These are phyloP conservation scores for Globisporangium barbulae DNA, from an alignment of 352 stramenopile genomes.

Conservation along the genomic window DNA sequence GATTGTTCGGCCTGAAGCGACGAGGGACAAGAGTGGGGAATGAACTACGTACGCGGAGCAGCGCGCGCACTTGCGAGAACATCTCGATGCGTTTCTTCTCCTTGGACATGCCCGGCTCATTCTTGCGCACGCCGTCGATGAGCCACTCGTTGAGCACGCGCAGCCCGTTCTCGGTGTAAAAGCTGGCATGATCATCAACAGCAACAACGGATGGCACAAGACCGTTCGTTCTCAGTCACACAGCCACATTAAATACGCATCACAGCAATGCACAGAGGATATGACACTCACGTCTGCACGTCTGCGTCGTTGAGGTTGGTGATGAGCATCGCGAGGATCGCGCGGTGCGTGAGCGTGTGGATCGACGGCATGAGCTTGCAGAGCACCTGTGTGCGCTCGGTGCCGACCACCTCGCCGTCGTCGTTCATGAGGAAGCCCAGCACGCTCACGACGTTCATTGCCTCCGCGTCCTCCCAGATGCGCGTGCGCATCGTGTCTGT, in stretches of 20 bases:
- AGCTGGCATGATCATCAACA: slow-evolving; percentile 31
- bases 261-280: not conserved
- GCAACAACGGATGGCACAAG: not conserved
- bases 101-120: slow-evolving; percentile 36
- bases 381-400: slow-evolving; percentile 71
- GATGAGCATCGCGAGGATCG: slow-evolving; percentile 74
- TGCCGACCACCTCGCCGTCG: slow-evolving; percentile 65
- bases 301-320: slow-evolving; percentile 65
- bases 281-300: slow-evolving; percentile 49
- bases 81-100: slow-evolving; percentile 71
- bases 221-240: not conserved
- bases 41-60: slow-evolving; percentile 43
- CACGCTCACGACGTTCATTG: slow-evolving; percentile 81
- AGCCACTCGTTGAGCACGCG: slow-evolving; percentile 76
- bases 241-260: not conserved
- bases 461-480: slow-evolving; percentile 73
- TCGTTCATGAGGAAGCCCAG: slow-evolving; percentile 83
- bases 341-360: slow-evolving; percentile 73
- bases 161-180: slow-evolving; percentile 70
- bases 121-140: slow-evolving; percentile 34
- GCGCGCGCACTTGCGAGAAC: slow-evolving; percentile 72
- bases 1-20: too few relatives aligned
- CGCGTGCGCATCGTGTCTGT: slow-evolving; percentile 45
- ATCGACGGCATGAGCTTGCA: slow-evolving; percentile 85
- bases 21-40: not conserved